Base-by-base conservation (phyloP, 2,329 filamentous ascomycete species). In the Mycosphaerella sp. region DNA sequence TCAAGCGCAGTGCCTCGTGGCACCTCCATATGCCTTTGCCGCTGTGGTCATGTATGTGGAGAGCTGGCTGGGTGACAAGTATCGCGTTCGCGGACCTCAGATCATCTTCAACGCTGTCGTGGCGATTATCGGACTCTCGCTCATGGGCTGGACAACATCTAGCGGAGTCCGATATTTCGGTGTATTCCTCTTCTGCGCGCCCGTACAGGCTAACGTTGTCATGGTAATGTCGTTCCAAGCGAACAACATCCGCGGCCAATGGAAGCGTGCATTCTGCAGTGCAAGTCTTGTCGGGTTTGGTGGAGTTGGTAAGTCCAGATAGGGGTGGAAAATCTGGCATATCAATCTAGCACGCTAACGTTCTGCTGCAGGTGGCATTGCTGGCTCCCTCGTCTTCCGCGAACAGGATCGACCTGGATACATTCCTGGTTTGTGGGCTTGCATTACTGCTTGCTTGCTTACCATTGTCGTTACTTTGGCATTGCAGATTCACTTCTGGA, bases 151-250 rank as follows among this genome's bases (percentile, higher is more conserved):
- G 73, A 75, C 79, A 34, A 63, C 69, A 17, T 75, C 68, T 57
- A 61, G 79, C 3, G 74, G 66, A 2, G 78, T 81, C 7, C 79
- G 85, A 41, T 89, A 88, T 69, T 82, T 87, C 55, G 86, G 85
- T 49, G 77, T 88, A 50, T 90, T 89, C 71, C 71, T 90, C 41
- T 77, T 81, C 30, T 84, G 85, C 0, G 85, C 85, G 0, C 86
- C 85, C 6, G 81, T 83, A 57, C 88, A 88, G 68, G 78, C 81
- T 53, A 91, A 89, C 64, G 75, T 89, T 3, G 86, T 87, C 86
- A 76, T 81, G 2, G 75, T 80, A 41, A 81, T 94, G 73, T 79
- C 86, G 0, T 91, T 87, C 71, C 87, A 91, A 72, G 86, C 87
- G 36, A 13, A 13, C 3, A 35, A 13, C 9, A 35, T 35, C 7